These are phyloP conservation scores for Biscutella laevigata DNA, from an alignment of 441 rosid genomes.

Conservation along the genomic window DNA sequence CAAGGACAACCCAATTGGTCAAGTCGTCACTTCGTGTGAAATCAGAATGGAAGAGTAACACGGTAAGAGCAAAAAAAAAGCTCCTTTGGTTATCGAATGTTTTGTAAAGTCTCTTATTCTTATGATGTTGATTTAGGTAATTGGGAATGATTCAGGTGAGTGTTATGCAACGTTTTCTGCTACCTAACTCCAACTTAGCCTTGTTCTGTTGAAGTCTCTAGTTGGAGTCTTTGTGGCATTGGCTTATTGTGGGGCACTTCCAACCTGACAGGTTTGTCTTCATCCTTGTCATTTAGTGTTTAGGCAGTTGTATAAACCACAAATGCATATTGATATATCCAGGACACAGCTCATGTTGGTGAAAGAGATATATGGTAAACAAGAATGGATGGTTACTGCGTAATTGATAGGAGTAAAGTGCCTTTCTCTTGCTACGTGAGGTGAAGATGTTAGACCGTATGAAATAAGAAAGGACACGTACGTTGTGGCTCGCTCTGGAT, in stretches of 20 bases:
- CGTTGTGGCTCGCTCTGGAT: constrained; percentile 25
- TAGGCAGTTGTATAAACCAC: not conserved
- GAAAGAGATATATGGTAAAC: constrained; percentile 28
- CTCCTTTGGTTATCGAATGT: not conserved
- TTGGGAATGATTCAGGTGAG: constrained; percentile 49
- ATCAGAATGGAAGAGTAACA: constrained; percentile 40
- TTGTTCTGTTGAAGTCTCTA: constrained; percentile 49
- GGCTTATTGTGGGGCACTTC: constrained; percentile 56
- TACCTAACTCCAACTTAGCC: constrained; percentile 54
- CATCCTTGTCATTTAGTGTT: constrained; percentile 1
- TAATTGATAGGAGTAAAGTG: constrained; percentile 22
- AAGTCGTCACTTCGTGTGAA: constrained; percentile 80
- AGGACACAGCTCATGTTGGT: constrained; percentile 28
- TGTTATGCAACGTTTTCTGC: constrained; percentile 50
- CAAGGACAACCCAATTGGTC: constrained; percentile 78
- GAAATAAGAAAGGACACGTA: constrained; percentile 26
- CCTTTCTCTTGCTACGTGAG: constrained; percentile 27
- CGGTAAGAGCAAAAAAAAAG: constrained; percentile 23
- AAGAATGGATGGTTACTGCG: constrained; percentile 26
- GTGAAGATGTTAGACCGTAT: constrained; percentile 24
- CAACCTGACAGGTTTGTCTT: constrained; percentile 55
- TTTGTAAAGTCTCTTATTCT: constrained; percentile 1
- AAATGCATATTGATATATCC: constrained; percentile 13
- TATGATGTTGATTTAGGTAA: constrained; percentile 29
- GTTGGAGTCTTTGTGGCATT: constrained; percentile 67